Evolutionary conservation across 2,329 filamentous ascomycete species (phyloP), one percentile per base, ranked within the genome.

Genomic region (Fusarium nygamai): DNA sequence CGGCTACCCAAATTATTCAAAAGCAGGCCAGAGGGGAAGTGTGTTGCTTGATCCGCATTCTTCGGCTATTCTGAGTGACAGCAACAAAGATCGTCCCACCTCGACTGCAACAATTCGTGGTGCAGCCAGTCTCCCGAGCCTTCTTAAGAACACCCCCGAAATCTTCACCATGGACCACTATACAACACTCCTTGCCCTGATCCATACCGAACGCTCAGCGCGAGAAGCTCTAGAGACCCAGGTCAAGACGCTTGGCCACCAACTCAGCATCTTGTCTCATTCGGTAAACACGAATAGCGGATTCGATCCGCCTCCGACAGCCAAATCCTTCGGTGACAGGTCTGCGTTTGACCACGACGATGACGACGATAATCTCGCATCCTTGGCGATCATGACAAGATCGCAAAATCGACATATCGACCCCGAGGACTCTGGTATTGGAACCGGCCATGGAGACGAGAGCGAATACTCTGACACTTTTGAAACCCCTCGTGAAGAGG

Each of bases 191-290:
- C 79, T 87, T 34, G 83, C 85, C 22, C 83, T 91, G 63, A 83
- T 92, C 33, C 85, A 90, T 64, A 84, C 85, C 4, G 90, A 92
- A 78, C 88, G 89, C 33, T 84, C 85, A 2, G 88, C 88, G 10
- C 85, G 90, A 10, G 83, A 86, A 64, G 83, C 85, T 8, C 85
- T 92, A 9, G 90, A 92, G 78, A 81, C 83, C 4, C 85, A 91
- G 65, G 88, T 92, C 38, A 86, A 84, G 64, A 86, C 84, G 47
- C 82, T 92, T 11, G 84, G 84, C 29, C 85, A 87, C 39, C 85
- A 86, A 48, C 73, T 91, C 53, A 86, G 87, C 72, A 79, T 85
- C 16, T 74, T 89, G 53, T 85, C 85, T 60, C 85, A 85, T 78
- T 82, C 74, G 68, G 63, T 73, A 24, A 56, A 59, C 33, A 73